Conservation (phyloP, 805 yeast species). For the Saturnispora saitoi region DNA sequence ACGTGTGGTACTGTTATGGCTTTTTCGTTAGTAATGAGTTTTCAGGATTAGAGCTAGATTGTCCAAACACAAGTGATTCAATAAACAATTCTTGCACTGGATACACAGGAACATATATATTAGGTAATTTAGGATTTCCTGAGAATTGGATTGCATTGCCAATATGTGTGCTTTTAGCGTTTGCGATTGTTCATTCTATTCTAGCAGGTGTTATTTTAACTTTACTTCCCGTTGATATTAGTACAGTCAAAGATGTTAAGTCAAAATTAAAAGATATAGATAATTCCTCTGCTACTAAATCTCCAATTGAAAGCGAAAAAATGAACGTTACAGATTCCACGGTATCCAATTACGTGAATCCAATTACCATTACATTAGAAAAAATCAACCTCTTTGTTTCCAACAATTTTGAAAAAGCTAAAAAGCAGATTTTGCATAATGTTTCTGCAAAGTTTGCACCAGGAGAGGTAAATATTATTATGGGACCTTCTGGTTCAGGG, state of each 20-base stretch:
- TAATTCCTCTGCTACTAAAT: slow-evolving; percentile 12
- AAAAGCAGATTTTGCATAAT: slow-evolving; percentile 32
- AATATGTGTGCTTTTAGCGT: slow-evolving; percentile 47
- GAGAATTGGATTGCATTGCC: slow-evolving; percentile 60
- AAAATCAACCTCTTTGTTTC: slow-evolving; percentile 21
- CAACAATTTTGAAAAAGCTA: slow-evolving; percentile 14
- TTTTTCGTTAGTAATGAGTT: slow-evolving; percentile 58
- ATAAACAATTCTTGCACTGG: slow-evolving; percentile 34
- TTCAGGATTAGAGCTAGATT: slow-evolving; percentile 51
- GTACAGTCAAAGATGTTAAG: slow-evolving; percentile 34
- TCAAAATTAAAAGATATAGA: slow-evolving; percentile 9
- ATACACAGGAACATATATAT: slow-evolving; percentile 46
- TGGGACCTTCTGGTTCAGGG: slow-evolving; percentile 82
- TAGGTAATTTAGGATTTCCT: slow-evolving; percentile 53
- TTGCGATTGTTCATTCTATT: slow-evolving; percentile 46
- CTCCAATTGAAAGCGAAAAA: neutral
- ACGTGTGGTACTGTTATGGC: slow-evolving; percentile 74
- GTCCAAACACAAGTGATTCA: slow-evolving; percentile 29
- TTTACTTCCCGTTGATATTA: slow-evolving; percentile 42
- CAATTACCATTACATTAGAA: slow-evolving; percentile 15
- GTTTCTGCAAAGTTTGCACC: slow-evolving; percentile 45
- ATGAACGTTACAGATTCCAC: neutral
- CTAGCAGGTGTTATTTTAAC: slow-evolving; percentile 41
- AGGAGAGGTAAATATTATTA: slow-evolving; percentile 56
- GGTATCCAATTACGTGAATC: neutral